Evolutionary conservation across 805 yeast genomes (phyloP).

Genomic region (Ogataea nitratoaversa): DNA sequence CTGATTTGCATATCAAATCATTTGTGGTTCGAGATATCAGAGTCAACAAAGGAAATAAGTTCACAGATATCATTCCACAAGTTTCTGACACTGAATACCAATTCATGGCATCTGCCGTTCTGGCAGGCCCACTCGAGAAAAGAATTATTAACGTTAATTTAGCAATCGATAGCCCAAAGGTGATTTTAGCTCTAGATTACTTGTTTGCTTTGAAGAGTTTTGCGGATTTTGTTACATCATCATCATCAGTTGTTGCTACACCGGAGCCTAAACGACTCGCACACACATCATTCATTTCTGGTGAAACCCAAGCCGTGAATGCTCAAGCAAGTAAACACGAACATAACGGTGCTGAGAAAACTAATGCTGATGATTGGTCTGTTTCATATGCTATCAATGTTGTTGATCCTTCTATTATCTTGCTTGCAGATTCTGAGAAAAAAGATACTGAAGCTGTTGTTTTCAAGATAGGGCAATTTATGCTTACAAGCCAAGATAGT

Average conservation of each 20-base stretch:
- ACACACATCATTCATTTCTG: background rate
- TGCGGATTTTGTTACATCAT: constrained; percentile 37
- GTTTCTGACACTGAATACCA: constrained; percentile 62
- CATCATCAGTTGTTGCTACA: background rate
- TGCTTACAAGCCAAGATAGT: constrained; percentile 64
- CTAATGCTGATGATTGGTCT: constrained; percentile 30
- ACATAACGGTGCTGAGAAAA: constrained; percentile 1
- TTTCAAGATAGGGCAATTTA: constrained; percentile 76
- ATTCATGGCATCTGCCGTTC: constrained; percentile 51
- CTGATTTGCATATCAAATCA: constrained; percentile 63
- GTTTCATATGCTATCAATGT: constrained; percentile 54
- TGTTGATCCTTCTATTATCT: constrained; percentile 69
- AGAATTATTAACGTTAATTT: constrained; percentile 48
- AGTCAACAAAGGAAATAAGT: constrained; percentile 55
- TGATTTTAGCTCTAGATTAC: constrained; percentile 82
- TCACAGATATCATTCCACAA: constrained; percentile 77
- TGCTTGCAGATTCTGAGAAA: constrained; percentile 74
- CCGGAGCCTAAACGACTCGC: background rate
- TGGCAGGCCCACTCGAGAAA: constrained; percentile 37
- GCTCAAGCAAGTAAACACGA: constrained; percentile 4
- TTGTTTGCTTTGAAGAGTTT: constrained; percentile 70
- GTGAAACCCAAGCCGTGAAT: constrained; percentile 8
- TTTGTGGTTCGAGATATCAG: constrained; percentile 78
- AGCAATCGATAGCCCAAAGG: constrained; percentile 74
- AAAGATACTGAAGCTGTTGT: constrained; percentile 81